Conservation (phyloP, 129 eudicot species). For the Tanacetum coccineum region DNA sequence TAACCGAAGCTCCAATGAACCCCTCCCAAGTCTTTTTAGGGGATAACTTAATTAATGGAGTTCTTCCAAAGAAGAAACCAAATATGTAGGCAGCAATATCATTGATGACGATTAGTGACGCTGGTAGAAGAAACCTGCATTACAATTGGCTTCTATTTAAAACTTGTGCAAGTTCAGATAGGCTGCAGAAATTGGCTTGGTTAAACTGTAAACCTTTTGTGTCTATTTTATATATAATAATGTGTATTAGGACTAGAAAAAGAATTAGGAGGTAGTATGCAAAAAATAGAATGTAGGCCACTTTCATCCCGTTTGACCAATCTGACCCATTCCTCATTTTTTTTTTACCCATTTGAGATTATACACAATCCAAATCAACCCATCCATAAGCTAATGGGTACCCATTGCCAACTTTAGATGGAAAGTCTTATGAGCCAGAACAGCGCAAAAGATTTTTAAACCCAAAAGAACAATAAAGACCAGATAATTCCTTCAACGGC, state of each 20-base stretch:
- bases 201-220: too few species aligned
- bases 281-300: too few species aligned
- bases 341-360: not conserved
- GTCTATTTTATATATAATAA: too few species aligned
- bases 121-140: conserved; percentile 97
- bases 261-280: too few species aligned
- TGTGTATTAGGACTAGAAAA: too few species aligned
- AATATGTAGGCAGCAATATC: conserved; percentile 90
- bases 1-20: conserved; percentile 91
- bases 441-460: not conserved
- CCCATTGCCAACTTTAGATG: not conserved
- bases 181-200: too few species aligned
- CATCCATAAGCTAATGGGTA: not conserved
- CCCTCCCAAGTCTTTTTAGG: conserved; percentile 99
- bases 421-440: conserved; percentile 4
- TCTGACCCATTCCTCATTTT: too few species aligned
- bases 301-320: too few species aligned
- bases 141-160: conserved; percentile 18
- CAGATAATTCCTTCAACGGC: not conserved
- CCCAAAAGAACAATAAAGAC: not conserved
- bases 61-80: conserved; percentile 90
- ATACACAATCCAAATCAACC: conserved; percentile 7
- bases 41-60: conserved; percentile 82
- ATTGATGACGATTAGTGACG: conserved; percentile 86
- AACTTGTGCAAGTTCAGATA: not conserved